Evolutionary conservation across 176 grass and related monocot genomes (phyloP), one percentile per base, ranked within the genome.

Genomic region (Tillandsia fasciculata): DNA sequence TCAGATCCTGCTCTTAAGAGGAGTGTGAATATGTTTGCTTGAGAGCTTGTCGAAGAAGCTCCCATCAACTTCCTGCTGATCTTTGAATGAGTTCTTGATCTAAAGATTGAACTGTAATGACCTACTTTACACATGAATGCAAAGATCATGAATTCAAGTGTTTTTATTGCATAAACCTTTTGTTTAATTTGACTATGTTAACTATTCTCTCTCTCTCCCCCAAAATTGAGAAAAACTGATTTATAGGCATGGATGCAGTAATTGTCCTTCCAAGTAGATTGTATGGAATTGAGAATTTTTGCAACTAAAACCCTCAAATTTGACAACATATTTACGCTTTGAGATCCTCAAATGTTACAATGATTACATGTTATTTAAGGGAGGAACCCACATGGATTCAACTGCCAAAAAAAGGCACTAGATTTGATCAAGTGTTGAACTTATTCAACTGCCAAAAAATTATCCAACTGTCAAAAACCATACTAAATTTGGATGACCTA

Each of bases 1-100:
- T 69, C 3, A 68, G 75, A 77, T 69, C 75, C 11, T 58, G 12
- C 53, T 63, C 75, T 11, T 69, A 52, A 77, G 75, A 49, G n/a
- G 17, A 61, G 56, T n/a, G 15, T 61, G 56, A 5, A 42, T 20
- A 61, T 61, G 17, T 15, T 23, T 22, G 22, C 22, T 23, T n/a
- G 17, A 22, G 56, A 9, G 56, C 10, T 10, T 61, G 22, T 17
- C n/a, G 15, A 7, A 61, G 56, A 61, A 61, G 22, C 56, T 61
- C 56, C 56, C 15, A 61, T 61, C 56, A 61, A 20, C 56, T 18
- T 61, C 17, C 10, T 61, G 56, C 2, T 61, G 56, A 61, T 61
- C 33, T 61, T 61, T 18, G 13, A 20, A 61, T 23, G 56, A 23
- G 6, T 61, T 61, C 17, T 61, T 61, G 10, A 10, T 18, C 15